A percentile compares a stretch with the other conserved stretches of the same genome.
Evolutionary conservation across 169 alveolate genomes (phyloP).

Genomic region (Babesia microti): DNA sequence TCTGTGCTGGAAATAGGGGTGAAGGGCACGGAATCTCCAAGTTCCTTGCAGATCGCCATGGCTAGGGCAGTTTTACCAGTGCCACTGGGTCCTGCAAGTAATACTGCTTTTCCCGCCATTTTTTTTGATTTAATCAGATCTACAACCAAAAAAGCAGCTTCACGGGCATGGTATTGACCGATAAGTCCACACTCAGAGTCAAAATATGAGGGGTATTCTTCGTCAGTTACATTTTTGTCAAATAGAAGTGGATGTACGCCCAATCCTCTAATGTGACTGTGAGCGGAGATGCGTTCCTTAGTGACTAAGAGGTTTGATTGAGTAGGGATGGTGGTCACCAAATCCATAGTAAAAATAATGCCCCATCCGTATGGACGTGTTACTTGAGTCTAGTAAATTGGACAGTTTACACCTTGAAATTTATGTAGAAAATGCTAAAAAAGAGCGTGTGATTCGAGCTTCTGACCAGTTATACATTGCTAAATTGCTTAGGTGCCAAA

Average conservation of each 20-base stretch:
- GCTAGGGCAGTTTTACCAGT: slow-evolving; percentile 99
- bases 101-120: slow-evolving; percentile 87
- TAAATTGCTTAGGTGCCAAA: too few relatives aligned
- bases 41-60: slow-evolving; percentile 95
- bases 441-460: too few relatives aligned
- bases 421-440: too few relatives aligned
- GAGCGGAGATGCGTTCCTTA: slow-evolving; percentile 88
- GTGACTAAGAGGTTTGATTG: too few relatives aligned
- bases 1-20: slow-evolving; percentile 99
- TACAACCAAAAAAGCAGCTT: slow-evolving; percentile 96
- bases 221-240: slow-evolving; percentile 33
- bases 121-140: slow-evolving; percentile 92
- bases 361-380: too few relatives aligned
- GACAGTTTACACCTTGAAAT: too few relatives aligned
- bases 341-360: too few relatives aligned
- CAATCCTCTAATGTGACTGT: slow-evolving; percentile 96
- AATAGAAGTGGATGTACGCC: slow-evolving; percentile 85
- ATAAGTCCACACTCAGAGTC: slow-evolving; percentile 83
- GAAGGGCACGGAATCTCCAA: slow-evolving; percentile 98
- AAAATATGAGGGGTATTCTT: slow-evolving; percentile 38
- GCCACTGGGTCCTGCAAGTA: slow-evolving; percentile 91
- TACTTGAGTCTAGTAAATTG: too few relatives aligned
- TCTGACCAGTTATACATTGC: too few relatives aligned
- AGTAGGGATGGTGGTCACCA: too few relatives aligned
- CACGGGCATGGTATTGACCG: slow-evolving; percentile 98